These are phyloP conservation scores for Aspergillus hancockii DNA, from an alignment of 495 filamentous ascomycete species.

Conservation along the genomic window DNA sequence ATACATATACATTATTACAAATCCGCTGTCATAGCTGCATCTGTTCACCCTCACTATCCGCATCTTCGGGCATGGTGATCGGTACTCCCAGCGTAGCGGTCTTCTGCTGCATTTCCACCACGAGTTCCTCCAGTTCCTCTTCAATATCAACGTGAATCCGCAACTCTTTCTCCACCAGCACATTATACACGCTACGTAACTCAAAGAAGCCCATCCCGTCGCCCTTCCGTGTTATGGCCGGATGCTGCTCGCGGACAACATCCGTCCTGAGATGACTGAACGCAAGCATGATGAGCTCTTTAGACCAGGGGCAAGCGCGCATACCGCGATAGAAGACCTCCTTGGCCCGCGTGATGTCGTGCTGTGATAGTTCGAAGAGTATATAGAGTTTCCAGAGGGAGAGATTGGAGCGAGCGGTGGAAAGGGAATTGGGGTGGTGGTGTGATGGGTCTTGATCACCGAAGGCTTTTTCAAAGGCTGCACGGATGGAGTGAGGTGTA, in stretches of 20 bases:
- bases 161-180: constrained; percentile 55
- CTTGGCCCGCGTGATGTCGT: constrained; percentile 46
- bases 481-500: constrained; percentile 60
- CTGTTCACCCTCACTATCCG: constrained; percentile 25
- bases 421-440: constrained; percentile 34
- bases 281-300: constrained; percentile 64
- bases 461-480: constrained; percentile 73
- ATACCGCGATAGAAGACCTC: constrained; percentile 48
- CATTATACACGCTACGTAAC: constrained; percentile 46
- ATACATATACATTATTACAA: background rate
- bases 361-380: constrained; percentile 49
- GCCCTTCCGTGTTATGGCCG: background rate
- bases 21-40: constrained; percentile 18
- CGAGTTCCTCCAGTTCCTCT: constrained; percentile 27
- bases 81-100: constrained; percentile 17
- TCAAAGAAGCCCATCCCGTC: constrained; percentile 42
- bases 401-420: constrained; percentile 42
- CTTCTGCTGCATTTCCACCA: constrained; percentile 13
- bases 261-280: constrained; percentile 53
- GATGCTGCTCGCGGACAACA: constrained; percentile 5
- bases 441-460: constrained; percentile 23
- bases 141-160: constrained; percentile 49
- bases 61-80: constrained; percentile 33
- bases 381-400: constrained; percentile 70
- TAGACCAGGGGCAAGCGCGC: constrained; percentile 73